Evolutionary conservation across 192 early-diverging fungal species (phyloP), one percentile per base, ranked within the genome.

Genomic region (Haplosporangium gracile): DNA sequence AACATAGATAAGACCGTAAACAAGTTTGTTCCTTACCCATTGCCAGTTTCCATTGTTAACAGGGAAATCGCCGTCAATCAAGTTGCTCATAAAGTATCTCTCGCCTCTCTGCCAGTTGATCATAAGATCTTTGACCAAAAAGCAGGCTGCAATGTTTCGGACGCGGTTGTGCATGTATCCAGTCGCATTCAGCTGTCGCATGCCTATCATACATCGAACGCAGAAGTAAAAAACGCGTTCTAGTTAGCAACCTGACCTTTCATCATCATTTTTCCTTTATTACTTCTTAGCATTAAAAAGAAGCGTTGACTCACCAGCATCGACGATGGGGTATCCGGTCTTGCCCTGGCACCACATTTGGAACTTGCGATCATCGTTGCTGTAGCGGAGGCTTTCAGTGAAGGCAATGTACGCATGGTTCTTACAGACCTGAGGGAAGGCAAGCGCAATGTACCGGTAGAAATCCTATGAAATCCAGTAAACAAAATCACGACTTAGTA

Each of bases 31-130:
- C 72, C 70, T 78, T 82, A 89, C 87, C 93, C 92, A 94, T 75
- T 94, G 93, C 93, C 93, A 95, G 34, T 92, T 91, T 10, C 94
- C 94, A 76, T 96, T 96, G 82, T 94, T 95, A n/a, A 75, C 83
- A 11, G 93, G 89, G 39, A 93, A 89, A 76, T 96, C 95, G 24
- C 93, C 93, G 76, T 96, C 95, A 74, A 96, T 89, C 57, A 94
- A 80, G 72, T 92, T 63, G 43, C 85, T 75, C 89, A 93, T 92
- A 74, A 96, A 95, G 71, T 88, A 93, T 47, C 88, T 81, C 79
- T 96, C 95, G n/a, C 95, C 95, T n/a, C 81, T 85, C 70, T 89
- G 84, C 95, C 95, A 96, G 86, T 93, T 91, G 74, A 95, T 87
- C 51, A 90, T 55, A 47, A 92, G 77, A 68, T 92, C 89, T 75